These are phyloP conservation scores for Colletotrichum somersetense DNA, from an alignment of 2,329 filamentous ascomycete genomes.

Conservation along the genomic window DNA sequence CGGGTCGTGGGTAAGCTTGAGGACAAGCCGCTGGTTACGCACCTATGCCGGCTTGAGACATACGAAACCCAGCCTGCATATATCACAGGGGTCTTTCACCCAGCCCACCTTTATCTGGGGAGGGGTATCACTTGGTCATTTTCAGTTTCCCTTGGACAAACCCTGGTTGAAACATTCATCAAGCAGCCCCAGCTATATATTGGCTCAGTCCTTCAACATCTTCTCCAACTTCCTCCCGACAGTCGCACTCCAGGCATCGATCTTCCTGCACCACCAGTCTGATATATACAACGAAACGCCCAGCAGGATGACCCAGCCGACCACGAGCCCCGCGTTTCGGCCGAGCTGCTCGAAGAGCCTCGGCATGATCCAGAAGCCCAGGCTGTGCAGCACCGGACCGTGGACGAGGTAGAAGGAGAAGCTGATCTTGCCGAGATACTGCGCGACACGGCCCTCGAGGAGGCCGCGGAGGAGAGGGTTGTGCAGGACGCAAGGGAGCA, in stretches of 20 bases:
- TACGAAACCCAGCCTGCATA: not conserved
- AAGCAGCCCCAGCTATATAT: too few relatives aligned
- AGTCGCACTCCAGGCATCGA: constrained; percentile 54
- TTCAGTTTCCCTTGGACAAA: not conserved
- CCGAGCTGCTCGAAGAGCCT: constrained; percentile 54
- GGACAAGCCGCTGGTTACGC: not conserved
- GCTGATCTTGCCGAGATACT: constrained; percentile 56
- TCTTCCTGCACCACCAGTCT: constrained; percentile 52
- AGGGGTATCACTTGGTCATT: not conserved
- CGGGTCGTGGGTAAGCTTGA: not conserved
- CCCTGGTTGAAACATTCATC: too few relatives aligned
- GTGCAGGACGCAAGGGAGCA: constrained; percentile 53
- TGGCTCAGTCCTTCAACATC: constrained; percentile 44
- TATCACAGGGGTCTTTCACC: not conserved
- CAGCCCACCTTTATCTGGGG: not conserved
- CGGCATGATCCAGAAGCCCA: constrained; percentile 53
- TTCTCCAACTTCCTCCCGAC: constrained; percentile 54
- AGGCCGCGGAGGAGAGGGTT: constrained; percentile 47
- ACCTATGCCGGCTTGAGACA: not conserved
- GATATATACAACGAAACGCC: constrained; percentile 51
- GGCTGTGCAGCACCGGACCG: constrained; percentile 47
- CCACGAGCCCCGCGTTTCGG: constrained; percentile 46
- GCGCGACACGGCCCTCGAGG: constrained; percentile 50
- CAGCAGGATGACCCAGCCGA: constrained; percentile 51
- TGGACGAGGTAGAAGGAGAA: constrained; percentile 59